A percentile compares a stretch with the other conserved stretches of the same genome.
phyloP scores from a whole-genome alignment of 2,329 filamentous ascomycete genomes.

The Sporothrix protearum region DNA sequence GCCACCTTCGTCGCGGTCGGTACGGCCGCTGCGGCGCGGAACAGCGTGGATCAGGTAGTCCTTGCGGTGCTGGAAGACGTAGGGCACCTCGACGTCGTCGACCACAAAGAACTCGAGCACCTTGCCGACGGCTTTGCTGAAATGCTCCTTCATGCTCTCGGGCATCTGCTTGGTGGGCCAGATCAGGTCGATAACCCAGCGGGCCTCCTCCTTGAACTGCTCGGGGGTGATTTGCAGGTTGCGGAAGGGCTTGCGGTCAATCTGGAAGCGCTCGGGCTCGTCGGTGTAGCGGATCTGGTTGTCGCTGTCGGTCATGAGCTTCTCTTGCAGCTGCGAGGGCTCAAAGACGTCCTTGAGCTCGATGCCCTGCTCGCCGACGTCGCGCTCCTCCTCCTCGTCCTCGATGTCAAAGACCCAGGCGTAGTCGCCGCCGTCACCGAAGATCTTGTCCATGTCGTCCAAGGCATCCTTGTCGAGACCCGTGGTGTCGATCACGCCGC shows the following conservation, averaged over 20 bases:
- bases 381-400: slow-evolving; percentile 75
- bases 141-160: slow-evolving; percentile 71
- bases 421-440: slow-evolving; percentile 93
- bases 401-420: slow-evolving; percentile 90
- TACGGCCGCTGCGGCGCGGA: slow-evolving; percentile 56
- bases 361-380: slow-evolving; percentile 75
- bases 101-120: slow-evolving; percentile 93
- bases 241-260: slow-evolving; percentile 85
- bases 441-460: slow-evolving; percentile 94
- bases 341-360: slow-evolving; percentile 98
- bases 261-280: slow-evolving; percentile 89
- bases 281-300: slow-evolving; percentile 83
- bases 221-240: slow-evolving; percentile 76
- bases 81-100: slow-evolving; percentile 92
- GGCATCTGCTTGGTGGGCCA: slow-evolving; percentile 80
- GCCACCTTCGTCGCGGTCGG: slow-evolving; percentile 66
- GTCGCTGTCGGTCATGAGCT: slow-evolving; percentile 92
- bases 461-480: slow-evolving; percentile 88
- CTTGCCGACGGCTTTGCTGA: slow-evolving; percentile 83
- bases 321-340: slow-evolving; percentile 88
- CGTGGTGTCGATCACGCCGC: slow-evolving; percentile 70
- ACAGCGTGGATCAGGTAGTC: slow-evolving; percentile 94
- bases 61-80: slow-evolving; percentile 96
- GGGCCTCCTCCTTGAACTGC: slow-evolving; percentile 82
- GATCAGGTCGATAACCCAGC: slow-evolving; percentile 88